phyloP scores from a whole-genome alignment of 345 rosid species.

The Corymbia maculata region DNA sequence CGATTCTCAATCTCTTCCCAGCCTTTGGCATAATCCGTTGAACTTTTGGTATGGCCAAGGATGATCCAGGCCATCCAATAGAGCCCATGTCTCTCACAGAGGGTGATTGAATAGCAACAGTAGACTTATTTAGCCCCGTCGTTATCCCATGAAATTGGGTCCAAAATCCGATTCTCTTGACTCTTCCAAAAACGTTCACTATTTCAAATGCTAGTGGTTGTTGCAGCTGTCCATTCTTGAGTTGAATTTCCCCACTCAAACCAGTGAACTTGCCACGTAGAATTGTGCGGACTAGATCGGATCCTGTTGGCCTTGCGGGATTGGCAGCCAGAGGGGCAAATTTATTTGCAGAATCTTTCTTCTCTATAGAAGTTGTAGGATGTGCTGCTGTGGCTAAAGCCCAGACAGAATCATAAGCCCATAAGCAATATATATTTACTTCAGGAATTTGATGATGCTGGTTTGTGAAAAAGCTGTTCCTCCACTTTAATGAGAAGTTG shows the following conservation, averaged over 20 bases:
- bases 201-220: slow-evolving; percentile 12
- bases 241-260: slow-evolving; percentile 15
- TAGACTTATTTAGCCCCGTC: background rate
- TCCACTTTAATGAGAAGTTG: background rate
- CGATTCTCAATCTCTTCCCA: background rate
- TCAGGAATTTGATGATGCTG: background rate
- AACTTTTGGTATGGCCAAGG: background rate
- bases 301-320: too few relatives aligned
- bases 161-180: slow-evolving; percentile 25
- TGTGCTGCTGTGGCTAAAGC: slow-evolving; percentile 27
- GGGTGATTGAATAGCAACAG: background rate
- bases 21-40: background rate
- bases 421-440: slow-evolving; percentile 2
- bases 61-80: background rate
- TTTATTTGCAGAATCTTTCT: background rate
- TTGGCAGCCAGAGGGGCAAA: background rate
- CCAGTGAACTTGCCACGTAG: slow-evolving; percentile 14
- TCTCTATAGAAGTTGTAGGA: background rate
- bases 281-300: slow-evolving; percentile 1
- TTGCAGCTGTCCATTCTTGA: slow-evolving; percentile 17
- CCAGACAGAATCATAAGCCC: slow-evolving; percentile 29
- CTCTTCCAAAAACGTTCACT: slow-evolving; percentile 20
- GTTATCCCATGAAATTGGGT: background rate
- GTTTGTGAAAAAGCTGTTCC: background rate
- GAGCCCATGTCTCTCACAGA: background rate